These are phyloP conservation scores for Linnemannia hyalina DNA, from an alignment of 192 early-diverging fungal species.

Conservation along the genomic window DNA sequence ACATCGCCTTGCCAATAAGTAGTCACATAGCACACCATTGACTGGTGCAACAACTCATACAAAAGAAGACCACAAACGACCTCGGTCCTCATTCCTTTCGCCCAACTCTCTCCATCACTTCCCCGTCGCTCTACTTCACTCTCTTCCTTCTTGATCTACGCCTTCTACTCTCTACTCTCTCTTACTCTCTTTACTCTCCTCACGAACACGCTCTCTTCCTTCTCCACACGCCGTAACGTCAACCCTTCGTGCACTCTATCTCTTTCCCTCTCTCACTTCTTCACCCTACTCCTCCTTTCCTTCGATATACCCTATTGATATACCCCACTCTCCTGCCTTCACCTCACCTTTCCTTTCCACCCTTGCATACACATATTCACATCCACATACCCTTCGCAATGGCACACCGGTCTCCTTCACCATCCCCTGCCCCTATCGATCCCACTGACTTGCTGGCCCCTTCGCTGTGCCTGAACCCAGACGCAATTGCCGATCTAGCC, in stretches of 20 bases:
- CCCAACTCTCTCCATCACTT: neutral
- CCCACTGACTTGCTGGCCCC: slow-evolving; percentile 25
- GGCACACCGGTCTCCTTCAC: slow-evolving; percentile 5
- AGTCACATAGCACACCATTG: slow-evolving; percentile 4
- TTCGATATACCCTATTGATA: neutral
- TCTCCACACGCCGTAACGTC: no score
- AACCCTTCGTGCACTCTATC: neutral
- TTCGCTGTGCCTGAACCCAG: slow-evolving; percentile 43
- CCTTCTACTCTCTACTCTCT: no score
- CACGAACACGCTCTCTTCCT: neutral
- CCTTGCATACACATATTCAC: neutral
- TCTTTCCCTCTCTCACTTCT: neutral
- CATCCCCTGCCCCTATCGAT: neutral
- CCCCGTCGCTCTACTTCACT: neutral
- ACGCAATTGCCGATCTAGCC: slow-evolving; percentile 37
- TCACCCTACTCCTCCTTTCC: neutral
- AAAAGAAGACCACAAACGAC: neutral
- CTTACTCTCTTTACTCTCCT: neutral
- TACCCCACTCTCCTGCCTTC: neutral
- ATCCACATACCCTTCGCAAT: neutral
- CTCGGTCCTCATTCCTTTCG: neutral
- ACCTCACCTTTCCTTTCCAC: neutral
- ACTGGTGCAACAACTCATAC: neutral
- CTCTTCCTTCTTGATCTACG: neutral
- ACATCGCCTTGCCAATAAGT: neutral